Evolutionary conservation across 1,284 basidiomycete genomes (phyloP).

Genomic region (Ceratobasidium sp.): DNA sequence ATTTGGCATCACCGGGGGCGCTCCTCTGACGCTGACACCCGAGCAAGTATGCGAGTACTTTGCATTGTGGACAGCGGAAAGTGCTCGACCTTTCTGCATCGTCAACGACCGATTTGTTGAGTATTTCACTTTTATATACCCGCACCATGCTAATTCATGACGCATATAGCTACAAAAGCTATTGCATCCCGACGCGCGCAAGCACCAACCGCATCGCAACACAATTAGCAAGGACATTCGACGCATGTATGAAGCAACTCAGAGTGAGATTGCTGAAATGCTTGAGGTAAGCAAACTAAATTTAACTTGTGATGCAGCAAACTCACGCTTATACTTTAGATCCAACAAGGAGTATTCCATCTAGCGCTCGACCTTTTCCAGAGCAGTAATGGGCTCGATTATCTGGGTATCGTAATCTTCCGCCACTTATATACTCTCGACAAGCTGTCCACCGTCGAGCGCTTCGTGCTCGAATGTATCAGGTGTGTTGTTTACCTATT

Average conservation of each 20-base stretch:
- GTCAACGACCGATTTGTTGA: conserved; percentile 5
- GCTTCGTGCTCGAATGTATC: background rate
- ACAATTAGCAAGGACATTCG: background rate
- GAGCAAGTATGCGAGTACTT: background rate
- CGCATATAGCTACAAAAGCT: background rate
- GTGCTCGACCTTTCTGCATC: background rate
- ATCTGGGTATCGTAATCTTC: background rate
- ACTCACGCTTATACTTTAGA: background rate
- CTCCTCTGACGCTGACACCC: background rate
- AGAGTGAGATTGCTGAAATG: background rate
- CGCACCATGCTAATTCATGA: background rate
- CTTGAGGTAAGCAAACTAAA: background rate
- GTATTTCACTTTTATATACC: background rate
- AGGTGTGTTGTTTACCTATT: no score
- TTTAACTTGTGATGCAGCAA: no score
- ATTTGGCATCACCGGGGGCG: conserved; percentile 12
- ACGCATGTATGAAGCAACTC: background rate
- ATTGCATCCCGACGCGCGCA: background rate
- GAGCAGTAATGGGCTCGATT: background rate
- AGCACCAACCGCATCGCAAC: background rate
- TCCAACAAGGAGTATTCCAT: background rate
- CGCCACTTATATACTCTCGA: background rate
- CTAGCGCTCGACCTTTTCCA: conserved; percentile 6
- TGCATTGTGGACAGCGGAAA: background rate
- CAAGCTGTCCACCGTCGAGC: no score